Evolutionary conservation across 495 filamentous ascomycete species (phyloP).

Genomic region (Neurospora sp.): DNA sequence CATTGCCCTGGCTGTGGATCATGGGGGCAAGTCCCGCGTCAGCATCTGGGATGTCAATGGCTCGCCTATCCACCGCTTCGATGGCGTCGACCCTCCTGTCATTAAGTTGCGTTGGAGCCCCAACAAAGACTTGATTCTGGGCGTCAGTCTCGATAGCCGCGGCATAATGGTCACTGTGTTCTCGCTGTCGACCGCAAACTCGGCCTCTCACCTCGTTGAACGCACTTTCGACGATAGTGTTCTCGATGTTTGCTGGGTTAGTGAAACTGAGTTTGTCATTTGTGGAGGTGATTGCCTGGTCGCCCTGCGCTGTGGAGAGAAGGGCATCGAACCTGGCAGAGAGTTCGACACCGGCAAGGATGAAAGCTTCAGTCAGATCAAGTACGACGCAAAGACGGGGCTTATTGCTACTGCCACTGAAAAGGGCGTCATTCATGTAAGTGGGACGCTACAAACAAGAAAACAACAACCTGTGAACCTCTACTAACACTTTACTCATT

Average conservation of each 20-base stretch:
- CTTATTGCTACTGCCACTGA: slow-evolving; percentile 41
- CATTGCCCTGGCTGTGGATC: slow-evolving; percentile 61
- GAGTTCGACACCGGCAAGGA: slow-evolving; percentile 34
- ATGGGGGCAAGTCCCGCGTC: slow-evolving; percentile 51
- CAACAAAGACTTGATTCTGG: slow-evolving; percentile 40
- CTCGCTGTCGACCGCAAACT: slow-evolving; percentile 27
- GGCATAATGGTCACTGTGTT: slow-evolving; percentile 43
- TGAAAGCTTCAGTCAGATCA: slow-evolving; percentile 35
- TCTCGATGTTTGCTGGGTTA: slow-evolving; percentile 52
- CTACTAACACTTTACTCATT: not conserved
- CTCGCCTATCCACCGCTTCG: slow-evolving; percentile 30
- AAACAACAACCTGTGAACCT: not conserved
- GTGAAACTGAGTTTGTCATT: slow-evolving; percentile 45
- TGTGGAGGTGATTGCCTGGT: slow-evolving; percentile 47
- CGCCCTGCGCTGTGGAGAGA: slow-evolving; percentile 26
- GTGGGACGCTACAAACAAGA: slow-evolving; percentile 2
- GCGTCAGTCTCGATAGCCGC: slow-evolving; percentile 38
- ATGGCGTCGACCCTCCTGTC: slow-evolving; percentile 41
- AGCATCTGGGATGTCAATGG: slow-evolving; percentile 60
- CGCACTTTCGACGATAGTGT: slow-evolving; percentile 36
- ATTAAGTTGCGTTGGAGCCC: slow-evolving; percentile 54
- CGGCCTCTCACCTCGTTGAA: slow-evolving; percentile 31
- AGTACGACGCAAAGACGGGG: slow-evolving; percentile 36
- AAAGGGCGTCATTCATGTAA: slow-evolving; percentile 42
- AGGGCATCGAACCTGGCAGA: slow-evolving; percentile 26